Evolutionary conservation across 805 yeast species (phyloP).

Genomic region (Lachancea dasiensis): DNA sequence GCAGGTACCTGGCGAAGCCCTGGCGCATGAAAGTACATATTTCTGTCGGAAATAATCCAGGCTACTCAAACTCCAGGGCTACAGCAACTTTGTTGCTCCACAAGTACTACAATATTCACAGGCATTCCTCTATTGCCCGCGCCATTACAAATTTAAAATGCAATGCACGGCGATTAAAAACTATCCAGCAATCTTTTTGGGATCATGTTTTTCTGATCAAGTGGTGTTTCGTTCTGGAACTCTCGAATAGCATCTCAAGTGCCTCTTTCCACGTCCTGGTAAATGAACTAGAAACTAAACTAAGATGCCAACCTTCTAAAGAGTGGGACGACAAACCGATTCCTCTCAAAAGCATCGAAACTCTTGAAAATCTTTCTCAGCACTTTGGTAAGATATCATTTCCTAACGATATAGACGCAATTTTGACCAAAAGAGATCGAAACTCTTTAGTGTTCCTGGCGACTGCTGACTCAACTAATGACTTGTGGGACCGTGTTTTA

Average conservation of each 20-base stretch:
- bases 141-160: slow-evolving; percentile 14
- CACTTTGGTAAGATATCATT: neutral
- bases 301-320: neutral
- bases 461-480: neutral
- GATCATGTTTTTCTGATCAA: slow-evolving; percentile 11
- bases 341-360: neutral
- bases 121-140: slow-evolving; percentile 12
- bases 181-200: slow-evolving; percentile 14
- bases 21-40: slow-evolving; percentile 27
- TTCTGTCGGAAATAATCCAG: slow-evolving; percentile 19
- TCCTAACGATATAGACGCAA: slow-evolving; percentile 2
- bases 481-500: neutral
- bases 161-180: slow-evolving; percentile 15
- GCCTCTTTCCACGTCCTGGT: neutral
- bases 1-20: slow-evolving; percentile 25
- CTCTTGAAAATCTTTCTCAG: neutral
- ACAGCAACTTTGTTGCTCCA: slow-evolving; percentile 20
- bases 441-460: slow-evolving; percentile 3
- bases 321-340: neutral
- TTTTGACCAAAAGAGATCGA: neutral
- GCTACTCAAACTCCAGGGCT: slow-evolving; percentile 19
- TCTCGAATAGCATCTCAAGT: neutral
- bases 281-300: neutral
- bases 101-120: slow-evolving; percentile 15
- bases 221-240: slow-evolving; percentile 12